Evolutionary conservation across 2,329 filamentous ascomycete genomes (phyloP), one percentile per base, ranked within the genome.

Genomic region (Cladosporium sp.): DNA sequence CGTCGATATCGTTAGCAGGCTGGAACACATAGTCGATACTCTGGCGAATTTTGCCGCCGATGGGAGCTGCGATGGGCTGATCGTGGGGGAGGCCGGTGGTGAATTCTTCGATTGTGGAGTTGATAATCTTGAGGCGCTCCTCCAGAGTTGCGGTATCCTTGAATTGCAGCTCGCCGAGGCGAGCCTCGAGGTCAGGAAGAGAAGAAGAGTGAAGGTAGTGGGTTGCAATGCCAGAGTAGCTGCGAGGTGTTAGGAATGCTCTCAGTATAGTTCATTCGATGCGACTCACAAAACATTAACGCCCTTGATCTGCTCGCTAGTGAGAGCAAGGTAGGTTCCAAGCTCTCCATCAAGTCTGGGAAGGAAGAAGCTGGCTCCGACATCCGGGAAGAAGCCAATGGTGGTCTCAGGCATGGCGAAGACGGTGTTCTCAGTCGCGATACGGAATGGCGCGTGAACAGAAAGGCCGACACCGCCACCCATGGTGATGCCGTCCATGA

Each of bases 371-470:
- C 90, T 95, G 32, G 88, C 95, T 60, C 94, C 94, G 49, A 99
- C 94, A 69, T 99, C 95, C 6, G 95, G 94, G 81, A 99, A 99
- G 80, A 97, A 97, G 37, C 94, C 94, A 70, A 99, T 99, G 8
- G 86, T 96, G 3, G 94, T 99, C 78, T 99, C 94, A 28, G 94
- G 94, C 94, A 99, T 99, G 65, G 95, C 92, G 69, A 99, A 97
- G 48, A 96, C 77, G 5, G 94, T 99, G 70, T 88, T 88, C 76
- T 99, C 94, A 2, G 94, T 99, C 36, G 94, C 94, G 70, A 99
- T 96, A 60, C 94, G 83, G 81, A 99, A 93, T 3, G 94, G 95
- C 2, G 94, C 93, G 75, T 99, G 95, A 53, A 96, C 84, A 73
- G 90, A 95, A 57, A 99, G 83, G 6, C 94, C 94, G 54, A 97